Percentiles rank a stretch among this genome's conserved stretches.
Evolutionary conservation across 805 yeast genomes (phyloP).

Genomic region (Kodamaea kaohsiungensis): DNA sequence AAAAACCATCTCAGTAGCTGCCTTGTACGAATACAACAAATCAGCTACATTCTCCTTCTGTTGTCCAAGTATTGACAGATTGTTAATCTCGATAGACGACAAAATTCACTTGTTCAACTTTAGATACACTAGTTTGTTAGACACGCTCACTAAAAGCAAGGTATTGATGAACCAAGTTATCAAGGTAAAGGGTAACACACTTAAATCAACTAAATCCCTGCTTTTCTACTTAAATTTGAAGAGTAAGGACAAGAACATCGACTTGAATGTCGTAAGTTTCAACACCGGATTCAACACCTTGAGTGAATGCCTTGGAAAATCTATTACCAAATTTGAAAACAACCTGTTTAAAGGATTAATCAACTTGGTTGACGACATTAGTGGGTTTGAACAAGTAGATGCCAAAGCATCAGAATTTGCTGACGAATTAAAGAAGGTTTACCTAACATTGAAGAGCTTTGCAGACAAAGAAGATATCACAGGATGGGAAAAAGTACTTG

Average conservation of each 20-base stretch:
- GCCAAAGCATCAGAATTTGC: slow-evolving; percentile 12
- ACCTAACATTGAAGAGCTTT: slow-evolving; percentile 22
- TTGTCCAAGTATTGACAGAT: slow-evolving; percentile 46
- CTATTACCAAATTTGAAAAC: slow-evolving; percentile 29
- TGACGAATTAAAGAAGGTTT: slow-evolving; percentile 24
- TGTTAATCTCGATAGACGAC: slow-evolving; percentile 43
- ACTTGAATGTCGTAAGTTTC: slow-evolving; percentile 47
- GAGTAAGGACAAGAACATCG: slow-evolving; percentile 43
- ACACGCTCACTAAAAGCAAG: slow-evolving; percentile 28
- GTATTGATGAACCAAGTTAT: slow-evolving; percentile 29
- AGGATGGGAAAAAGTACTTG: slow-evolving; percentile 30
- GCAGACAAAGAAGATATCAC: slow-evolving; percentile 19
- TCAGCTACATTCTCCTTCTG: slow-evolving; percentile 28
- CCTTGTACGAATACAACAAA: slow-evolving; percentile 14
- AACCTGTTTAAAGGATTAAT: slow-evolving; percentile 27
- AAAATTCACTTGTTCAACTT: slow-evolving; percentile 46
- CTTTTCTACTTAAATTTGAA: slow-evolving; percentile 44
- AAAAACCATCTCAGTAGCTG: slow-evolving; percentile 21
- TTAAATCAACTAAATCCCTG: slow-evolving; percentile 41
- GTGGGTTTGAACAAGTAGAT: slow-evolving; percentile 12
- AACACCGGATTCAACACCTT: slow-evolving; percentile 69
- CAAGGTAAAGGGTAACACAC: slow-evolving; percentile 44
- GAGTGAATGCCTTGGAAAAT: slow-evolving; percentile 69
- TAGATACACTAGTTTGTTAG: slow-evolving; percentile 43
- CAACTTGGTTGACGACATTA: slow-evolving; percentile 21